Evolutionary conservation across 1,284 basidiomycete genomes (phyloP).

Genomic region (Moesziomyces sp.): DNA sequence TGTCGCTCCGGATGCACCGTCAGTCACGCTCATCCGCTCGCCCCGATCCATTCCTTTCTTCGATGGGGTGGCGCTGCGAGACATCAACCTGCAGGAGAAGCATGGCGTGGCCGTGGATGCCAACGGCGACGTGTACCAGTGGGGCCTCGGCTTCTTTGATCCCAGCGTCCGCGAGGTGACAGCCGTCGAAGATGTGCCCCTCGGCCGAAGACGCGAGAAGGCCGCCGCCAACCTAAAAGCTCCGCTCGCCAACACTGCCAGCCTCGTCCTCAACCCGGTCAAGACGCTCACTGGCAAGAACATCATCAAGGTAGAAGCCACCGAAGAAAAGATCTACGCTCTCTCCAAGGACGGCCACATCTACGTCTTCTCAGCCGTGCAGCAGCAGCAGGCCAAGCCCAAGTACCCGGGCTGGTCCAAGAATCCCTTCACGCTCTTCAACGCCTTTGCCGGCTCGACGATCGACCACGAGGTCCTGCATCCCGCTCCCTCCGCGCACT

Average conservation of each 20-base stretch:
- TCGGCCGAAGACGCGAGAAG: conserved; percentile 50
- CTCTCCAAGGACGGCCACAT: conserved; percentile 61
- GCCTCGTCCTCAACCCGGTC: conserved; percentile 41
- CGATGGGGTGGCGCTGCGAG: conserved; percentile 62
- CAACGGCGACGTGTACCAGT: conserved; percentile 75
- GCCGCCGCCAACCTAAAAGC: conserved; percentile 39
- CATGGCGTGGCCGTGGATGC: conserved; percentile 68
- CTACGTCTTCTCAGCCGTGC: conserved; percentile 59
- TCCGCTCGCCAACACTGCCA: conserved; percentile 37
- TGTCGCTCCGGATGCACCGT: conserved; percentile 57
- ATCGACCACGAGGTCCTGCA: conserved; percentile 56
- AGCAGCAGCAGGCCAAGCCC: conserved; percentile 37
- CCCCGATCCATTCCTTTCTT: conserved; percentile 61
- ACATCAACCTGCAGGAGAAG: conserved; percentile 59
- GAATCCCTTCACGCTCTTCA: conserved; percentile 56
- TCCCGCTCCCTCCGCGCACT: conserved; percentile 33
- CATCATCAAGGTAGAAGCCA: conserved; percentile 61
- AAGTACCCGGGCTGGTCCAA: conserved; percentile 40
- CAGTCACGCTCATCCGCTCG: conserved; percentile 45
- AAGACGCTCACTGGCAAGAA: conserved; percentile 62
- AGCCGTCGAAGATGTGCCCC: conserved; percentile 53
- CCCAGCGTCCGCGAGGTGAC: conserved; percentile 37
- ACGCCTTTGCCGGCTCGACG: conserved; percentile 24
- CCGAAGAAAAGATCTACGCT: conserved; percentile 61
- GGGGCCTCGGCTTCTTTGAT: conserved; percentile 66